phyloP scores from a whole-genome alignment of 148 eudicot species.

The Persicaria tinctoria region DNA sequence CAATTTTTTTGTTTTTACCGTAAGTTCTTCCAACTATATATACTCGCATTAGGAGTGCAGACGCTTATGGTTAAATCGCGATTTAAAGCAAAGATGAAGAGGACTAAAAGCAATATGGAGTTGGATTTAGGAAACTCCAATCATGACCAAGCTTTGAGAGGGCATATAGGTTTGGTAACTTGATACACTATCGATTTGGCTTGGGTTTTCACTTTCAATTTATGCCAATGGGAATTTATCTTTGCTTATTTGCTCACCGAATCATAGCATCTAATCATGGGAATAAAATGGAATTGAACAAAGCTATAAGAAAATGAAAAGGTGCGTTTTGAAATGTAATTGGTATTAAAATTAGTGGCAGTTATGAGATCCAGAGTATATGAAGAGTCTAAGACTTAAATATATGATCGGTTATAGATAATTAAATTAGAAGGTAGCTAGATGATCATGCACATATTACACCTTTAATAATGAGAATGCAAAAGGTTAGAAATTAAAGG shows the following conservation, averaged over 20 bases:
- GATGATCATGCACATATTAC: too few species aligned
- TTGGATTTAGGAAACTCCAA: constrained; percentile 20
- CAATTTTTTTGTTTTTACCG: too few species aligned
- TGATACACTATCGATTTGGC: background rate
- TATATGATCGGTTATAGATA: too few species aligned
- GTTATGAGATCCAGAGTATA: too few species aligned
- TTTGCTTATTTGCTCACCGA: background rate
- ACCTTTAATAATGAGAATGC: too few species aligned
- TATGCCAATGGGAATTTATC: background rate
- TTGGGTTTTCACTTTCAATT: background rate
- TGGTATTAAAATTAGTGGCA: too few species aligned
- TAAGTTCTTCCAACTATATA: too few species aligned
- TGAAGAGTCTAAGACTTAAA: too few species aligned
- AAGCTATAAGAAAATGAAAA: background rate
- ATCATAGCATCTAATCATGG: background rate
- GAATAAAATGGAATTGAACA: background rate
- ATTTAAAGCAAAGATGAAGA: constrained; percentile 49
- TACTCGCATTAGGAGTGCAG: constrained; percentile 15
- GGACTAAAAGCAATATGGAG: constrained; percentile 37
- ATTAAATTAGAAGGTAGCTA: too few species aligned
- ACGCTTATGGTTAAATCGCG: constrained; percentile 38
- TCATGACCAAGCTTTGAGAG: background rate
- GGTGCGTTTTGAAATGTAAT: too few species aligned
- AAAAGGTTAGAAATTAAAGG: too few species aligned
- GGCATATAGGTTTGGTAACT: background rate